Conservation (phyloP, 78 protist genomes). For the Dictyostelium purpureum region DNA sequence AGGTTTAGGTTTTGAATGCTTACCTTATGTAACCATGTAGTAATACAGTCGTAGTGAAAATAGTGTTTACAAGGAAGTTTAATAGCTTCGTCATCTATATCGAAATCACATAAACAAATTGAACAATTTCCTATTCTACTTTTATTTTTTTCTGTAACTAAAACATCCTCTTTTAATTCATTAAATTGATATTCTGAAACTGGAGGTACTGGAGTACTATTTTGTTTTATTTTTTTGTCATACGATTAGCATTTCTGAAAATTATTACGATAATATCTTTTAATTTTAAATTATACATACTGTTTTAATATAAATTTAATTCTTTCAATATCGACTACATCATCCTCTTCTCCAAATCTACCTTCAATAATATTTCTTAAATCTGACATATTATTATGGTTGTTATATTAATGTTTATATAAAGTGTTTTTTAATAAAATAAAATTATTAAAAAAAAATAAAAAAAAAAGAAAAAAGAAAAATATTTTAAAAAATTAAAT, state of each 20-base stretch:
- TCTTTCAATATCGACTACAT: slow-evolving; percentile 41
- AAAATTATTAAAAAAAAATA: too few species aligned
- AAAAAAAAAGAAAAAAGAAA: too few species aligned
- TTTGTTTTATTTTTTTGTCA: too few species aligned
- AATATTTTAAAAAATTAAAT: too few species aligned
- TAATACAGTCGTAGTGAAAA: slow-evolving; percentile 32
- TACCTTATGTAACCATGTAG: neutral
- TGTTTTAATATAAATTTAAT: slow-evolving; percentile 57
- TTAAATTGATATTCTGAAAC: slow-evolving; percentile 53
- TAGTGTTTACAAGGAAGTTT: slow-evolving; percentile 76
- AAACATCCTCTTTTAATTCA: slow-evolving; percentile 54
- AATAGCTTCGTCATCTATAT: slow-evolving; percentile 18
- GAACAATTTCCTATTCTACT: slow-evolving; percentile 66
- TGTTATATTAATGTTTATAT: too few species aligned
- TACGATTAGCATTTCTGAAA: too few species aligned
- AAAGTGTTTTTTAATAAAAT: too few species aligned
- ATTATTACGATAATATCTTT: too few species aligned
- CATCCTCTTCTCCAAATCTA: neutral
- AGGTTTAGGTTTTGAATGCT: neutral
- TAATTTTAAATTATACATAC: too few species aligned
- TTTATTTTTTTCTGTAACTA: slow-evolving; percentile 49
- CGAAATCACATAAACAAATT: slow-evolving; percentile 22
- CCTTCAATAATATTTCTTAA: neutral
- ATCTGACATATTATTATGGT: neutral
- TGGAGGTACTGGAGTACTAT: slow-evolving; percentile 67